Base-by-base conservation (phyloP, 305 asterid species). In the Ajuga reptans region DNA sequence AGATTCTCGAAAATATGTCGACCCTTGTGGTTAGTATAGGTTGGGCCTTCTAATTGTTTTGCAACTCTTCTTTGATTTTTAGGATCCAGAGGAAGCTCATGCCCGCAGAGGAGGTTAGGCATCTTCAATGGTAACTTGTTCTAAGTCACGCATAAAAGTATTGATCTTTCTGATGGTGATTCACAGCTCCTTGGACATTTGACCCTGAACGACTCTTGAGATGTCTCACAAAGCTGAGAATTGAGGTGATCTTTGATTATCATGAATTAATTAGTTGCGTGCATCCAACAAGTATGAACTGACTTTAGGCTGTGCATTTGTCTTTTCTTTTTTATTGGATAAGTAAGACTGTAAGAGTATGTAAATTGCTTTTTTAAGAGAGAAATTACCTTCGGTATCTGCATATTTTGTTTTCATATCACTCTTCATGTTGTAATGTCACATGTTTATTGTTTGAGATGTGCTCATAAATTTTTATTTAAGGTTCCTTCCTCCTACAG, bases 181-280 rank as follows among this genome's bases (percentile, higher is more conserved):
- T 80, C 96, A 21, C 27, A 93, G 97, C 96, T 72, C 96, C 96
- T 55, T 93, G 99, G 99, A 93, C 99, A 14, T 93, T 93, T 81
- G 86, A 79, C 80, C 90, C 99, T 45, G 86, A 82, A 72, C 78
- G 74, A 71, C 87, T 93, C 41, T 78, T 87, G 16, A 82, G 53
- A 72, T 86, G 97, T 78, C 92, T 93, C 60, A 77, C 73, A 63
- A 77, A 84, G 59, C 82, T 91, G 76, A 86, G 77, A 80, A 80
- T 80, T 27, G 77, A 89, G 96, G 98, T 90, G 60, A 72, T 49
- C 8, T 29, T 64, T 62, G 11, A 49, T 61, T 68, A 27, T 16
- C 11, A 27, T 31, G 72, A 64, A 59, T 9, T 39, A 39, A 39
- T 73, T 14, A 75, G 16, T 64, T 71, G 53, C 16, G 18, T 7